phyloP scores from a whole-genome alignment of 495 filamentous ascomycete genomes.

The Neurospora tetrasperma region DNA sequence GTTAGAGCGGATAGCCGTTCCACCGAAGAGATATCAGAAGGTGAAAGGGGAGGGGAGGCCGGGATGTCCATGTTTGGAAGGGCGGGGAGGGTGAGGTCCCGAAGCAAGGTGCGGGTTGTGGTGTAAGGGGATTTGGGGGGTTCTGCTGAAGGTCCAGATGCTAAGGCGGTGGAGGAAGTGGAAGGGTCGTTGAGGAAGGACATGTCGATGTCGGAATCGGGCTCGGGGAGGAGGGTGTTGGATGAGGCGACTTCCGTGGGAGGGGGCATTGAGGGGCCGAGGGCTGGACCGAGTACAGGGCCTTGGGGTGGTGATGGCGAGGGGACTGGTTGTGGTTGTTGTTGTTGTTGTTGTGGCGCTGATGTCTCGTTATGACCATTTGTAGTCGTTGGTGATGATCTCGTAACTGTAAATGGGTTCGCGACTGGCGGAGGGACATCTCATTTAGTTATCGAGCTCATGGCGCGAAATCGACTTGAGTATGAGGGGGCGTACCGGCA shows the following conservation, averaged over 20 bases:
- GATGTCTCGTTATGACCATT: not conserved
- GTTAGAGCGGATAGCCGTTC: slow-evolving; percentile 31
- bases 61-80: slow-evolving; percentile 73
- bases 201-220: slow-evolving; percentile 12
- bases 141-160: not conserved
- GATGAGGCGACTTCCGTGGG: not conserved
- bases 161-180: not conserved
- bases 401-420: not conserved
- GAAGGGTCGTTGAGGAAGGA: slow-evolving; percentile 12
- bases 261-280: slow-evolving; percentile 14
- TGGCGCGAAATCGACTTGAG: not conserved
- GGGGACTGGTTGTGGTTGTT: not conserved
- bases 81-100: slow-evolving; percentile 77
- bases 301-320: slow-evolving; percentile 8
- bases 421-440: not conserved
- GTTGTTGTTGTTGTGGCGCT: not conserved
- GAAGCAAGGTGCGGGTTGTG: slow-evolving; percentile 52
- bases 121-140: slow-evolving; percentile 61
- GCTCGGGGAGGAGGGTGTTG: slow-evolving; percentile 1
- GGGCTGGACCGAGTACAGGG: slow-evolving; percentile 27
- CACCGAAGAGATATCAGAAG: slow-evolving; percentile 32
- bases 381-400: not conserved
- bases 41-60: slow-evolving; percentile 70
- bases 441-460: not conserved
- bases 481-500: not conserved